Base-by-base conservation (phyloP, 495 filamentous ascomycete species). In the Aspergillus indologenus region DNA sequence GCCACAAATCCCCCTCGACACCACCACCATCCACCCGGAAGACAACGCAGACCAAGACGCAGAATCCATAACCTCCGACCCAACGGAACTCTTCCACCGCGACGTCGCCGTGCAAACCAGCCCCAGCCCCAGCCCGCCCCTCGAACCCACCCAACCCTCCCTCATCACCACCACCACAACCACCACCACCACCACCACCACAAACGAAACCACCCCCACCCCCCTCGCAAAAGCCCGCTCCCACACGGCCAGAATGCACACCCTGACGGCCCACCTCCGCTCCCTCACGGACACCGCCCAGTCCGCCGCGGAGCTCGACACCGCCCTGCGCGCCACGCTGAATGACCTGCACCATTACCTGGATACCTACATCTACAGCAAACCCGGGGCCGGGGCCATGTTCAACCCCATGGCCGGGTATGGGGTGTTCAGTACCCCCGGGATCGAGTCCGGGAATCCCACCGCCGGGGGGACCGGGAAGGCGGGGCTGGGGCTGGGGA, bases 31-130 rank as follows among this genome's bases (percentile, higher is more conserved):
- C 45, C 68, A 73, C 17, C 59, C 60, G 7, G 68, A 71, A 14
- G 82, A n/a, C n/a, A n/a, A 3, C 26, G 4, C 82, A 61, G 76
- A 78, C 34, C 83, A 29, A 3, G 70, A 77, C 34, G 66, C 59
- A 19, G 78, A 74, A 34, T 79, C 79, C 29, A 62, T 79, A 20
- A 75, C 76, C 50, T 85, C 81, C 2, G 87, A 89, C 66, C 90
- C 90, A 0, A 88, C 90, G 2, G 90, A 95, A 68, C 84, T 96
- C 59, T 98, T 93, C 79, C 90, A 96, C 72, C 84, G 92, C 14
- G 93, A 97, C 63, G 80, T 91, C 45, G 91, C 87, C 22, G 91
- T 91, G 0, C 94, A 98, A 0, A 88, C 85, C 0, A 84, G 83
- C 0, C 66, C 4, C 26, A 29, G 4, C 75, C 0, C 77, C 81